Percentiles rank a stretch among this genome's conserved stretches.
phyloP scores from a whole-genome alignment of 2,329 filamentous ascomycete genomes.

The Epicoccum nigrum region DNA sequence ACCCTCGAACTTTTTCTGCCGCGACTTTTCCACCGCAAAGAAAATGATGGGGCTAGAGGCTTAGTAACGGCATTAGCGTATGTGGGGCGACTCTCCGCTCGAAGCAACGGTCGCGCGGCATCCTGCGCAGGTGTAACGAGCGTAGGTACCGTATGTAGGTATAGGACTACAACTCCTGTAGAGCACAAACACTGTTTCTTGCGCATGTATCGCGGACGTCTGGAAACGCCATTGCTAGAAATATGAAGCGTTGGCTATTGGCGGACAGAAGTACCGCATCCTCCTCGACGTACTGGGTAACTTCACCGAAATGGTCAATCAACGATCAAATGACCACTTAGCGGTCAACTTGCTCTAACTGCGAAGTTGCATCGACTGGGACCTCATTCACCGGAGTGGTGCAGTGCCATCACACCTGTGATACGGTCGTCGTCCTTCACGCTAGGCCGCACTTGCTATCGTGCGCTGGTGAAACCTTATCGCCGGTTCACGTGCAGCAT shows the following conservation, averaged over 20 bases:
- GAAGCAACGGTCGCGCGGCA: constrained; percentile 3
- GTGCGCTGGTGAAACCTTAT: constrained; percentile 16
- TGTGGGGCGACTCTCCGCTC: constrained; percentile 10
- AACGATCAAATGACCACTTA: constrained; percentile 10
- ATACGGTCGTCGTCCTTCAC: constrained; percentile 1
- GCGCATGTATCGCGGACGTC: no score
- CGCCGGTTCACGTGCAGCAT: constrained; percentile 15
- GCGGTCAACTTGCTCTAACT: constrained; percentile 3
- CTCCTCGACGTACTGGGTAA: background rate
- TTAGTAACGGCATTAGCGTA: constrained; percentile 15
- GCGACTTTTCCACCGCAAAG: constrained; percentile 10
- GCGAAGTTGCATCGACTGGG: background rate
- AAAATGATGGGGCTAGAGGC: constrained; percentile 9
- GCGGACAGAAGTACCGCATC: background rate
- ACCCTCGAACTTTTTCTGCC: constrained; percentile 13
- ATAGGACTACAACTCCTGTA: no score
- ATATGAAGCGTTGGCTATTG: no score
- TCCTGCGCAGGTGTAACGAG: background rate
- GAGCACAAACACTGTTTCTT: no score
- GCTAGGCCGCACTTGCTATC: constrained; percentile 11
- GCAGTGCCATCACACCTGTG: constrained; percentile 14
- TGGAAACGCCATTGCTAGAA: no score
- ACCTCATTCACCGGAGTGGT: constrained; percentile 10
- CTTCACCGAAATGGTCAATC: background rate
- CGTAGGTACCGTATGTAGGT: no score